A percentile compares a stretch with the other conserved stretches of the same genome.
Evolutionary conservation across 1,139 yeast genomes (phyloP).

Genomic region (Spathaspora jeffriesii): DNA sequence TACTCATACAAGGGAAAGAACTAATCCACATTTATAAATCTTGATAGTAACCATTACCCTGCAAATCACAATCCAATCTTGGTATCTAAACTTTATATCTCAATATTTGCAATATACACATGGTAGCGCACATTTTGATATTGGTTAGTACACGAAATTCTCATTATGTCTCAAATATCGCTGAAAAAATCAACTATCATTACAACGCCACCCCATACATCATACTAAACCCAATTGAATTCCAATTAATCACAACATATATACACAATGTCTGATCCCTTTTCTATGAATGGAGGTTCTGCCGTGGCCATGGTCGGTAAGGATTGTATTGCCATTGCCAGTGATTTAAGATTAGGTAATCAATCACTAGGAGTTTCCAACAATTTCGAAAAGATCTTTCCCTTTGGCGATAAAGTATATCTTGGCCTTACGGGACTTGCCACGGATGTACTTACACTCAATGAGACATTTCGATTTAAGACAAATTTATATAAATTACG

Average conservation of each 20-base stretch:
- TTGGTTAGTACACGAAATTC: background rate
- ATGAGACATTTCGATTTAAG: constrained; percentile 80
- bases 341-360: constrained; percentile 91
- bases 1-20: too few species aligned
- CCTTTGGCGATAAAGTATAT: constrained; percentile 76
- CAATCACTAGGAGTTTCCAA: constrained; percentile 93
- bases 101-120: too few species aligned
- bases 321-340: constrained; percentile 97
- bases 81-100: too few species aligned
- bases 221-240: background rate
- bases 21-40: too few species aligned
- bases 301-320: constrained; percentile 99
- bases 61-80: too few species aligned
- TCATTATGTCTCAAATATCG: background rate
- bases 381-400: constrained; percentile 90
- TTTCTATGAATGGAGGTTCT: constrained; percentile 68
- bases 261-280: constrained; percentile 45
- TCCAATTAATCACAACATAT: background rate
- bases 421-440: constrained; percentile 96
- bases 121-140: background rate
- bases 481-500: constrained; percentile 87
- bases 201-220: background rate
- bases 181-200: background rate
- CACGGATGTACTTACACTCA: constrained; percentile 85
- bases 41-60: too few species aligned